phyloP scores from a whole-genome alignment of 345 rosid species.

The Nasturtium officinale region DNA sequence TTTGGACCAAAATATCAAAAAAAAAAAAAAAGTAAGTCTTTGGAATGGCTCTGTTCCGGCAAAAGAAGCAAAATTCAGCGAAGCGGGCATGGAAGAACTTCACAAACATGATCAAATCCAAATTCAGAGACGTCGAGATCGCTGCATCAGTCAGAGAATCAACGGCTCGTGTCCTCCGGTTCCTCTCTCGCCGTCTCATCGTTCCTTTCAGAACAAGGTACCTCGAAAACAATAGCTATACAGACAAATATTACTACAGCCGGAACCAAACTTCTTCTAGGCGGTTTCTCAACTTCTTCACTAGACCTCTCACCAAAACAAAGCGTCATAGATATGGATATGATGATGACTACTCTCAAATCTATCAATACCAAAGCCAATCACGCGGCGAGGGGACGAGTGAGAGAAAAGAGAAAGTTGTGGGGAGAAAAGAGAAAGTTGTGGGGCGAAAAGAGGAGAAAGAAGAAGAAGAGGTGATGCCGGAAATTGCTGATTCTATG shows the following conservation, averaged over 20 bases:
- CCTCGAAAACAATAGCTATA: slow-evolving; percentile 38
- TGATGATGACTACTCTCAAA: slow-evolving; percentile 37
- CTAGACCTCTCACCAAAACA: slow-evolving; percentile 18
- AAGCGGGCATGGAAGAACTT: slow-evolving; percentile 65
- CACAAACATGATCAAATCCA: slow-evolving; percentile 49
- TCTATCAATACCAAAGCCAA: slow-evolving; percentile 38
- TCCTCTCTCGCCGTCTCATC: slow-evolving; percentile 51
- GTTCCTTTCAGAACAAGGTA: slow-evolving; percentile 53
- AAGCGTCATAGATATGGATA: slow-evolving; percentile 26
- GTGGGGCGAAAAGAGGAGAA: slow-evolving; percentile 14
- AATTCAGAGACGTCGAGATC: slow-evolving; percentile 49
- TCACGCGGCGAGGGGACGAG: slow-evolving; percentile 28
- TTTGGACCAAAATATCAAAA: slow-evolving; percentile 24
- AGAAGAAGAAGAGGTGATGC: slow-evolving; percentile 40
- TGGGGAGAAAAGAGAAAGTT: slow-evolving; percentile 23
- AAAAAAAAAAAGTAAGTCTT: not conserved
- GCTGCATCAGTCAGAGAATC: slow-evolving; percentile 50
- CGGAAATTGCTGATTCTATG: slow-evolving; percentile 46
- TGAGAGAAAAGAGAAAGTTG: slow-evolving; percentile 24
- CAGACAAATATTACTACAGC: slow-evolving; percentile 23
- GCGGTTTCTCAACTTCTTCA: slow-evolving; percentile 43
- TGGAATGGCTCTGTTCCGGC: slow-evolving; percentile 53
- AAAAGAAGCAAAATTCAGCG: slow-evolving; percentile 61
- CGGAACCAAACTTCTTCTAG: slow-evolving; percentile 26
- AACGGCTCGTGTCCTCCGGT: slow-evolving; percentile 49